Base-by-base conservation (phyloP, 306 rosid genomes). In the Calophaca sinica region DNA sequence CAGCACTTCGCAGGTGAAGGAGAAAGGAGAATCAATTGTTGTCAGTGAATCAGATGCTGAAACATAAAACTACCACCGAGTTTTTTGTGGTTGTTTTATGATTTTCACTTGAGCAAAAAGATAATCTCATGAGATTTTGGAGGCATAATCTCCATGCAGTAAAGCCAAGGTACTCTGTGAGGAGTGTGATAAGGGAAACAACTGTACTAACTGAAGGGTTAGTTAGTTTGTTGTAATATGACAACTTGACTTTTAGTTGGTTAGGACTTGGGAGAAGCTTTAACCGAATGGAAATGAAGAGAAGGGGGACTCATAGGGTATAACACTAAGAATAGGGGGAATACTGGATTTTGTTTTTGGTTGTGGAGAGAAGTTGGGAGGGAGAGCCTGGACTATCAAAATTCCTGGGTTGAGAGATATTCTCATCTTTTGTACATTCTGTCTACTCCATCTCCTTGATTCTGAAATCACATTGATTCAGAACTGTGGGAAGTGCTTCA, bases 1-100 rank as follows among this genome's bases (percentile, higher is more conserved):
- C 52, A 81, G 5, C 49, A 71, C 86, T 44, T 83, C 83, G n/a
- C 77, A 73, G 70, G 83, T 50, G 73, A 73, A 82, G 75, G 84
- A 80, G 70, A 85, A 33, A 64, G 87, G 67, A 83, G 85, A 86
- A 78, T 78, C 83, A 35, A 33, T 44, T 70, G 70, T 32, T 75
- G 69, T 7, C 59, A 64, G 35, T 33, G 62, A 84, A 39, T 69
- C 81, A 49, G 61, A 81, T 46, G 64, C 68, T 57, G 83, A 81
- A 57, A 69, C 49, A 68, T 72, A 63, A 81, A 73, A 73, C 46
- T 32, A 32, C 20, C 13, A 1, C 26, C 26, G 8, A 41, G 64
- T 50, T 72, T 72, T 33, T 10, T 1, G 59, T 5, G 51, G 45
- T 66, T 57, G 66, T 10, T 66, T 49, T 10, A 59, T 39, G 33